Base-by-base conservation (phyloP, 257 asterid genomes). In the Solanum ossicruentum region DNA sequence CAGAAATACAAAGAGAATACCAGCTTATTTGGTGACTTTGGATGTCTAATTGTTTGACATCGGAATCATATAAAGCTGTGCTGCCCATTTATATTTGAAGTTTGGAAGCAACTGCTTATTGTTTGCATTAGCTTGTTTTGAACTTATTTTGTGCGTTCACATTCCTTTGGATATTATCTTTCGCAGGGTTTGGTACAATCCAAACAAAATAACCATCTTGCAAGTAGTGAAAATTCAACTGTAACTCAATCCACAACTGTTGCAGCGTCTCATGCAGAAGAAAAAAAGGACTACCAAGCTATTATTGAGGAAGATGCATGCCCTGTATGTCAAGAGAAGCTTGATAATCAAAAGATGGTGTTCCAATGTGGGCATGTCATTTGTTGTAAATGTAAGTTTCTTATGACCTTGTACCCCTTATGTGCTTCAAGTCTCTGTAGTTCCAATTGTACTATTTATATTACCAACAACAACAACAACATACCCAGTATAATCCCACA, bases 251-350 rank as follows among this genome's bases (percentile, higher is more conserved):
- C 60, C 28, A 83, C 86, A 47, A 84, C 28, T 39, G 81, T 81
- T 73, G 87, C 92, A 52, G 18, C 54, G 7, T 36, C 70, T 58
- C 80, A 85, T 67, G 65, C 84, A 80, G 89, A 88, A 78, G 84
- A 80, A 81, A 87, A 88, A 82, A 83, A 87, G 85, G 87, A 85
- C 77, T 55, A 82, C 84, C 80, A 71, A 82, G 85, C 87, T 43
- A 91, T 83, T 85, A 85, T 86, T 28, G 90, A 85, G 81, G 89
- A 84, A 82, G 95, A 89, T 84, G 84, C 93, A 55, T 96, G 99
- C 90, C 99, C 98, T 23, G 93, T 95, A 87, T 96, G 99, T 89
- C 99, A 96, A 84, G 98, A 96, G 88, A 92, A 91, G 90, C 97
- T 96, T 77, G 92, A 90, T 75, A 93, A 90, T 83, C 97, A 92